Percentiles rank a stretch among this genome's conserved stretches.
phyloP scores from a whole-genome alignment of 805 yeast species.

The Debaryomyces maramus region DNA sequence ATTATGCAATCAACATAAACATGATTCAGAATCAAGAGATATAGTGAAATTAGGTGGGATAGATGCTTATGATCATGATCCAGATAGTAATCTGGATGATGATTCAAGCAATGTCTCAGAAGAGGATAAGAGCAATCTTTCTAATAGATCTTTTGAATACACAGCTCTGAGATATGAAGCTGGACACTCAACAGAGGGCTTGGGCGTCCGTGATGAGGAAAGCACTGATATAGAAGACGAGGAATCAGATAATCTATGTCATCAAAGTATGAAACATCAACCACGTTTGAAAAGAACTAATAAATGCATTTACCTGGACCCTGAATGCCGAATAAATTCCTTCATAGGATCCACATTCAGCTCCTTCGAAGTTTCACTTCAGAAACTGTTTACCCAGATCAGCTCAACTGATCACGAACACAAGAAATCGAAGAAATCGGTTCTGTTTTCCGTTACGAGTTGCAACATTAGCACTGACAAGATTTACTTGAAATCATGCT shows the following conservation, averaged over 20 bases:
- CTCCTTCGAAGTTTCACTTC: constrained; percentile 5
- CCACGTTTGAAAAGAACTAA: neutral
- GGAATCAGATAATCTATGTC: neutral
- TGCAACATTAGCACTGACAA: neutral
- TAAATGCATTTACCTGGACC: neutral
- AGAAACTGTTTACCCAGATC: too few species aligned
- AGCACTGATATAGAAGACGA: neutral
- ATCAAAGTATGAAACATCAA: neutral
- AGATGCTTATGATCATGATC: constrained; percentile 16
- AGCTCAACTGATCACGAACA: too few species aligned
- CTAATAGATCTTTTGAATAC: neutral
- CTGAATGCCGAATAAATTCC: neutral
- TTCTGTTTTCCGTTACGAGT: too few species aligned
- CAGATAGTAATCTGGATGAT: constrained; percentile 3
- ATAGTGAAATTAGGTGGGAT: constrained; percentile 13
- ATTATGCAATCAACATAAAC: neutral
- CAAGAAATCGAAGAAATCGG: too few species aligned
- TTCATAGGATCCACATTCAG: constrained; percentile 1
- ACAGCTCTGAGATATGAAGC: neutral
- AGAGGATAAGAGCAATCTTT: neutral
- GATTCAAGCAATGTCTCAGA: neutral
- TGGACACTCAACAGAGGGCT: neutral
- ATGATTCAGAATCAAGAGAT: neutral
- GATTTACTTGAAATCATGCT: neutral
- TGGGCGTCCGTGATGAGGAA: neutral